phyloP scores from a whole-genome alignment of 2,329 filamentous ascomycete genomes.

The Calonectria henricotiae region DNA sequence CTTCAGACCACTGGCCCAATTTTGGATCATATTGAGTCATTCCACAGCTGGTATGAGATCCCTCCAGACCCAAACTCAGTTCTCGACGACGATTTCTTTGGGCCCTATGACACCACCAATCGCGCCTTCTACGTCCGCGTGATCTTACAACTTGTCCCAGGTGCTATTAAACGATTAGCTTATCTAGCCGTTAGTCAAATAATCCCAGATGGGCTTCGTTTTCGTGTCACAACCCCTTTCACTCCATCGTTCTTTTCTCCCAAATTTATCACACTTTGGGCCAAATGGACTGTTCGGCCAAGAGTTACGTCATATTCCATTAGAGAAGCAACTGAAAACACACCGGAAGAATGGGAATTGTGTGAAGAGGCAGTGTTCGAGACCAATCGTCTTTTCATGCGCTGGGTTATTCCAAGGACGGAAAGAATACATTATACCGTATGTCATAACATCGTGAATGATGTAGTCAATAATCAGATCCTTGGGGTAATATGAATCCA shows the following conservation, averaged over 20 bases:
- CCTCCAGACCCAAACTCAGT: constrained; percentile 14
- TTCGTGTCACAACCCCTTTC: constrained; percentile 13
- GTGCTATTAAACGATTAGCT: constrained; percentile 3
- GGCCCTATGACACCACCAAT: constrained; percentile 7
- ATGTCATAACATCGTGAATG: constrained; percentile 12
- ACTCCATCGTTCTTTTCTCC: constrained; percentile 6
- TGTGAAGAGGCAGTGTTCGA: constrained; percentile 22
- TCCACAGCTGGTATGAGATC: constrained; percentile 23
- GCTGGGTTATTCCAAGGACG: constrained; percentile 20
- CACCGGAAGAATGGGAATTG: constrained; percentile 7
- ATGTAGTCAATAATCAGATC: background rate
- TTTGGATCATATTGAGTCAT: constrained; percentile 21
- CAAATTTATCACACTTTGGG: constrained; percentile 18
- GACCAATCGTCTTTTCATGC: constrained; percentile 26
- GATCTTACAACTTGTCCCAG: constrained; percentile 12
- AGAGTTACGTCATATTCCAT: background rate
- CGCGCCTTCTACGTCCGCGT: constrained; percentile 14
- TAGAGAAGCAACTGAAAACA: background rate
- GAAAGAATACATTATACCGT: constrained; percentile 15
- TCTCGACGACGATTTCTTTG: constrained; percentile 7
- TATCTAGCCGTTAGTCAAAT: constrained; percentile 8
- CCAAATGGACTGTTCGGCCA: constrained; percentile 16
- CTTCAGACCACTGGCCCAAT: constrained; percentile 13
- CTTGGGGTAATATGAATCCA: background rate
- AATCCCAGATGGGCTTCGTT: constrained; percentile 3